Base-by-base conservation (phyloP, 1,284 basidiomycete species). In the Spongispora temasekensis region DNA sequence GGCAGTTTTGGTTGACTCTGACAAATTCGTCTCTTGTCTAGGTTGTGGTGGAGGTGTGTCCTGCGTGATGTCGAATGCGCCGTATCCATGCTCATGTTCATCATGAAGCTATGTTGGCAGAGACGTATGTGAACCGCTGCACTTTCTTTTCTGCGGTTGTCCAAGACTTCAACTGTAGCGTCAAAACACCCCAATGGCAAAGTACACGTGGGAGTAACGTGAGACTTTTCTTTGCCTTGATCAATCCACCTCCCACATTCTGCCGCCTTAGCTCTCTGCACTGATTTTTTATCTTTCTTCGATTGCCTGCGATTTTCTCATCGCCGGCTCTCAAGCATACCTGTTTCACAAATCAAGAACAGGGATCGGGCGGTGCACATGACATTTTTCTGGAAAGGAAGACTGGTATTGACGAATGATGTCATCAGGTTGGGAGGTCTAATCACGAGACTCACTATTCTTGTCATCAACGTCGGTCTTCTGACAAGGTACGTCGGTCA, bases 331-430 rank as follows among this genome's bases (percentile, higher is more conserved):
- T 4, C 71, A 76, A 57, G 65, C 48, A 2, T 76, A 73, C 59
- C 32, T 73, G 44, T 75, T 73, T 40, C 70, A 64, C 46, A 75
- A 70, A 10, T 76, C 68, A 21, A 72, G 68, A 37, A 71, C 73
- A 30, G 70, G 64, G 15, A 66, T 75, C 5, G 73, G 70, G 12
- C 72, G 74, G 73, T 73, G 44, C 15, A 61, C 48, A 21, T 59
- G 30, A 7, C 54, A 40, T 6, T 37, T 13, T 7, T 53, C n/a
- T 21, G 9, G 3, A 27, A 21, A 28, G 4, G 17, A 7, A 35
- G 30, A n/a, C 9, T 12, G 15, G n/a, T 23, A 5, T 15, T 25
- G 25, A 66, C n/a, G 2, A 23, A 23, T 15, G 13, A n/a, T n/a
- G n/a, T n/a, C 7, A 44, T 55, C 19, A 76, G 74, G 27, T 50